A percentile compares a stretch with the other conserved stretches of the same genome.
Conservation (phyloP, 768 basidiomycete genomes). For the Boletus eberwhitei region DNA sequence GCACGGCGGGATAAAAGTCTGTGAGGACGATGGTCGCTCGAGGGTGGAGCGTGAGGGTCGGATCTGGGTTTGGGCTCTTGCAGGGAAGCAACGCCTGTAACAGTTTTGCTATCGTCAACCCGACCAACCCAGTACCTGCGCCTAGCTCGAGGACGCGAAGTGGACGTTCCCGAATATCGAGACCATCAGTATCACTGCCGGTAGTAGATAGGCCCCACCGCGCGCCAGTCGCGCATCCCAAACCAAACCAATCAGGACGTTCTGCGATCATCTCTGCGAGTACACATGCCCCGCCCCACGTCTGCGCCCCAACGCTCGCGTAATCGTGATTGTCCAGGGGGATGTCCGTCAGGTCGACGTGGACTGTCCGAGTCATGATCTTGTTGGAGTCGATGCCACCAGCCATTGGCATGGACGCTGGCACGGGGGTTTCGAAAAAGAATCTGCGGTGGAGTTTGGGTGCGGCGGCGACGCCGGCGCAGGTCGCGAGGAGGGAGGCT, state of each 20-base stretch:
- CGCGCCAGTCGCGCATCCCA: constrained; percentile 10
- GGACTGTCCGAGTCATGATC: constrained; percentile 18
- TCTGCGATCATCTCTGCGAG: constrained; percentile 71
- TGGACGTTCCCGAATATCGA: neutral
- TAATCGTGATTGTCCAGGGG: constrained; percentile 70
- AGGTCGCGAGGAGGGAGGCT: constrained; percentile 60
- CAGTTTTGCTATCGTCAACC: constrained; percentile 38
- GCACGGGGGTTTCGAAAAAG: constrained; percentile 35
- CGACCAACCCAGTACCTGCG: constrained; percentile 55
- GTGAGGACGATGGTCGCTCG: constrained; percentile 37
- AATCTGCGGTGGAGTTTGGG: constrained; percentile 55
- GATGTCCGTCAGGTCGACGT: constrained; percentile 58
- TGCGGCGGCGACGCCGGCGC: constrained; percentile 61
- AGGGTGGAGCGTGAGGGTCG: neutral
- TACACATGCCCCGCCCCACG: constrained; percentile 84
- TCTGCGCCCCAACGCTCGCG: constrained; percentile 76
- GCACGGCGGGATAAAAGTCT: constrained; percentile 48
- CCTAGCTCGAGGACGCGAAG: constrained; percentile 52
- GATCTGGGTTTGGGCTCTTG: neutral
- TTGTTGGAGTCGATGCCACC: neutral
- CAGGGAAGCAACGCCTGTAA: constrained; percentile 10
- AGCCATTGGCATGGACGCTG: neutral
- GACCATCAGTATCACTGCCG: neutral
- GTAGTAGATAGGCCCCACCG: neutral
- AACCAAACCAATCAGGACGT: constrained; percentile 49